These are phyloP conservation scores for Botrytis byssoidea DNA, from an alignment of 2,329 filamentous ascomycete genomes.

Conservation along the genomic window DNA sequence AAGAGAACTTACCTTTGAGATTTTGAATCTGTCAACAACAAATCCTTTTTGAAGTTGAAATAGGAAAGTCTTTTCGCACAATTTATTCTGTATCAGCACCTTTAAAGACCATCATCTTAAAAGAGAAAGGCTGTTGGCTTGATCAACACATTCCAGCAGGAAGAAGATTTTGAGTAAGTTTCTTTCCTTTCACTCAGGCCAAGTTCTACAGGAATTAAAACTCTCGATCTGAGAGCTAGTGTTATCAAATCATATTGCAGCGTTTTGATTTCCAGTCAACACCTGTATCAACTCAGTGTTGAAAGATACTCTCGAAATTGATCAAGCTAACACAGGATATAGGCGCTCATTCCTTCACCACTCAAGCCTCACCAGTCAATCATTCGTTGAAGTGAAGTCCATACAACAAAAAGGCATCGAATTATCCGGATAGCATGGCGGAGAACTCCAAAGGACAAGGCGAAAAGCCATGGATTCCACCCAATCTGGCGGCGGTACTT, in stretches of 20 bases:
- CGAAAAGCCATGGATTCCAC: background rate
- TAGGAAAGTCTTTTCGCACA: too few relatives aligned
- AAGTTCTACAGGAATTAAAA: background rate
- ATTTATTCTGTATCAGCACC: too few relatives aligned
- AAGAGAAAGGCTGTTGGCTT: background rate
- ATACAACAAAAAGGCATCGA: accelerated
- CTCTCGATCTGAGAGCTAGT: background rate
- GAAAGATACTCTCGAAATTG: accelerated
- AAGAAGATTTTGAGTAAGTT: background rate
- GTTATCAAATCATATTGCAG: accelerated
- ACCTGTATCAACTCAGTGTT: background rate
- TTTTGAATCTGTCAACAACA: background rate
- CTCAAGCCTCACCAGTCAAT: background rate
- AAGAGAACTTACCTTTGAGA: background rate
- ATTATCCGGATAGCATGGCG: background rate
- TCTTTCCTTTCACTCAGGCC: background rate
- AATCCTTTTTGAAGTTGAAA: too few relatives aligned
- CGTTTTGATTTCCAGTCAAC: background rate
- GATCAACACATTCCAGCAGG: accelerated
- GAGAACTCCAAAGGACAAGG: background rate
- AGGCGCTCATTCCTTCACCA: background rate
- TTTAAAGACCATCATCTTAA: too few relatives aligned
- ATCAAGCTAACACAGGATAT: background rate
- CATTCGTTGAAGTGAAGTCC: accelerated
- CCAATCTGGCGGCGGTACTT: background rate